phyloP scores from a whole-genome alignment of 306 rosid genomes.

The Phaseolus lunatus region DNA sequence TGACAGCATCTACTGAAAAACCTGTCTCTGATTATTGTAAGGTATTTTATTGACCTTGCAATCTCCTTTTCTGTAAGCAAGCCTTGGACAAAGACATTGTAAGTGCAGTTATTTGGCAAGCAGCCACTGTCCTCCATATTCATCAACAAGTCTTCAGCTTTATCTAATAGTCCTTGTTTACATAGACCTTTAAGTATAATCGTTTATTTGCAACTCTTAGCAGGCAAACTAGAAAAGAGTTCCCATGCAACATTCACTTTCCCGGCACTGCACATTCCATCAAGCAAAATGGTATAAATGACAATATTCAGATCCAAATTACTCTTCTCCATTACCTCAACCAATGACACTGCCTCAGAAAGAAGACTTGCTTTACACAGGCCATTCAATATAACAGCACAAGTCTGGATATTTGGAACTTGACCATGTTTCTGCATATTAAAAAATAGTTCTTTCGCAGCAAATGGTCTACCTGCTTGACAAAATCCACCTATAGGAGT shows the following conservation, averaged over 20 bases:
- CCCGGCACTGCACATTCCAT: conserved; percentile 49
- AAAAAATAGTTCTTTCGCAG: conserved; percentile 44
- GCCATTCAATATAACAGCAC: conserved; percentile 52
- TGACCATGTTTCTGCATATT: conserved; percentile 46
- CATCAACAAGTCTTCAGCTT: conserved; percentile 47
- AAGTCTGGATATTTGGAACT: conserved; percentile 50
- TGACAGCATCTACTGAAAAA: conserved; percentile 48
- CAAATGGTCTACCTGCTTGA: conserved; percentile 45
- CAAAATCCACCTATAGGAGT: conserved; percentile 49
- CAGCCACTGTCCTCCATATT: conserved; percentile 49
- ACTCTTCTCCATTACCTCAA: conserved; percentile 45
- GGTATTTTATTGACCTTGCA: conserved; percentile 43
- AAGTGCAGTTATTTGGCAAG: conserved; percentile 42
- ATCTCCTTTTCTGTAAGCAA: conserved; percentile 42
- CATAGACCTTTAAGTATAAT: conserved; percentile 51
- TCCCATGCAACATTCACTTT: conserved; percentile 47
- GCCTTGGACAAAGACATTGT: conserved; percentile 55
- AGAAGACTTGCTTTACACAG: conserved; percentile 43
- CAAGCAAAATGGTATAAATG: conserved; percentile 51
- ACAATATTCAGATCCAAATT: conserved; percentile 49
- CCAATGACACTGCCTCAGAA: conserved; percentile 49
- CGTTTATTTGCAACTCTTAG: conserved; percentile 45
- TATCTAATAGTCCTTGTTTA: conserved; percentile 47
- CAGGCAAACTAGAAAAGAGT: conserved; percentile 48
- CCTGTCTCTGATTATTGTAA: conserved; percentile 46